Conservation (phyloP, 208 protist genomes). For the Leishmania tarentolae region DNA sequence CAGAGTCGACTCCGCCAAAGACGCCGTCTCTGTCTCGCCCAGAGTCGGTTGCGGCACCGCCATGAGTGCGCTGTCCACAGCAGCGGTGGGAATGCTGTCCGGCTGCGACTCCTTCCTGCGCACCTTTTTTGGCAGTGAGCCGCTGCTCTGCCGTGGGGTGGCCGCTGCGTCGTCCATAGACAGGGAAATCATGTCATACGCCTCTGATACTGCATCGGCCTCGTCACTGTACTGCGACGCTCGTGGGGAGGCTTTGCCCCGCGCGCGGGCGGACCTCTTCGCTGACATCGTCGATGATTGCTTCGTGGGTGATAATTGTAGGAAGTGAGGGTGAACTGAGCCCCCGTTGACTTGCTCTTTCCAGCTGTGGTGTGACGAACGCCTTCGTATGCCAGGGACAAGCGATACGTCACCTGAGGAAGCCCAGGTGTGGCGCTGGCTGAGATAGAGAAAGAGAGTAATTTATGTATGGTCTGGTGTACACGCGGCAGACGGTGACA, state of each 20-base stretch:
- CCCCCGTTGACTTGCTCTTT: background rate
- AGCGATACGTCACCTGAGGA: background rate
- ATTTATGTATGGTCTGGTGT: background rate
- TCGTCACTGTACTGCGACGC: background rate
- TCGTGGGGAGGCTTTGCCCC: background rate
- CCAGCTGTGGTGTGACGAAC: background rate
- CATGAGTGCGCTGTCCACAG: background rate
- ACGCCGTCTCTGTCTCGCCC: slow-evolving; percentile 31
- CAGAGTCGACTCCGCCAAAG: slow-evolving; percentile 51
- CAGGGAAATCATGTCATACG: slow-evolving; percentile 35
- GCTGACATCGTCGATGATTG: slow-evolving; percentile 1
- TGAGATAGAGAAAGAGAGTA: background rate
- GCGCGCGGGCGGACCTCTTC: background rate
- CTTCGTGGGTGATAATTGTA: background rate
- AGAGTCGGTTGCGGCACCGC: slow-evolving; percentile 12
- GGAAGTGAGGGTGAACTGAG: background rate
- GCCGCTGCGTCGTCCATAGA: slow-evolving; percentile 28
- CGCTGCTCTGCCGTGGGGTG: background rate
- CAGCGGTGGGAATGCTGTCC: slow-evolving; percentile 8
- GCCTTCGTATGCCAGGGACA: background rate
- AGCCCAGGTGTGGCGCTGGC: background rate
- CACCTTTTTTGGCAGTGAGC: slow-evolving; percentile 13
- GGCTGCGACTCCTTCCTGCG: slow-evolving; percentile 18
- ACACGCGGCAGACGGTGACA: background rate
- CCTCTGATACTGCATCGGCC: background rate